Percentiles rank a stretch among this genome's conserved stretches.
phyloP scores from a whole-genome alignment of 495 filamentous ascomycete genomes.

The Xylaria nigripes region DNA sequence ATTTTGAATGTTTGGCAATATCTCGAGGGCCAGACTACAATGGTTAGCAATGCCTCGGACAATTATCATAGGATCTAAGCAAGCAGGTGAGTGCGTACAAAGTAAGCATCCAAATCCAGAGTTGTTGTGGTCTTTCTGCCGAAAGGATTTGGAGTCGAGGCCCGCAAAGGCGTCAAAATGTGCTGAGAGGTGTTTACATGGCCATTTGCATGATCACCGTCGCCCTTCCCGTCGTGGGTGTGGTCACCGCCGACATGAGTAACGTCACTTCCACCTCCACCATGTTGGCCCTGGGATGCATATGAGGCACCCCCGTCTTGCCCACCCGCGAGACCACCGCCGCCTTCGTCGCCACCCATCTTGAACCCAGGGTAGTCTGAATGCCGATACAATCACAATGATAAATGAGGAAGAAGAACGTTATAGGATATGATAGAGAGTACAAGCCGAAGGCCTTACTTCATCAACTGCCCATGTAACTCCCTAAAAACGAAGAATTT shows the following conservation, averaged over 20 bases:
- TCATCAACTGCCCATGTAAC: too few species aligned
- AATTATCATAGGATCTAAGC: background rate
- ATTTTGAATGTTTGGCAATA: conserved; percentile 68
- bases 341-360: conserved; percentile 27
- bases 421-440: too few species aligned
- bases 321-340: background rate
- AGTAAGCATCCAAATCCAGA: conserved; percentile 46
- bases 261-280: conserved; percentile 8
- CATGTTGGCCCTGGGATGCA: conserved; percentile 4
- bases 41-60: background rate
- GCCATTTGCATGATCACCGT: conserved; percentile 10
- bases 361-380: background rate
- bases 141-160: conserved; percentile 37
- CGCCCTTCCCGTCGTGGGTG: background rate
- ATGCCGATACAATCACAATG: background rate
- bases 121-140: conserved; percentile 35
- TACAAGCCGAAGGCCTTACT: too few species aligned
- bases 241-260: conserved; percentile 5
- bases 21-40: conserved; percentile 55
- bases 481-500: too few species aligned
- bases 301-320: background rate
- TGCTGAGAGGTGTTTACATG: conserved; percentile 12
- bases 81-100: conserved; percentile 30
- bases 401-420: background rate
- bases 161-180: conserved; percentile 21